Base-by-base conservation (phyloP, 805 yeast species). In the Saturnispora ahearnii region DNA sequence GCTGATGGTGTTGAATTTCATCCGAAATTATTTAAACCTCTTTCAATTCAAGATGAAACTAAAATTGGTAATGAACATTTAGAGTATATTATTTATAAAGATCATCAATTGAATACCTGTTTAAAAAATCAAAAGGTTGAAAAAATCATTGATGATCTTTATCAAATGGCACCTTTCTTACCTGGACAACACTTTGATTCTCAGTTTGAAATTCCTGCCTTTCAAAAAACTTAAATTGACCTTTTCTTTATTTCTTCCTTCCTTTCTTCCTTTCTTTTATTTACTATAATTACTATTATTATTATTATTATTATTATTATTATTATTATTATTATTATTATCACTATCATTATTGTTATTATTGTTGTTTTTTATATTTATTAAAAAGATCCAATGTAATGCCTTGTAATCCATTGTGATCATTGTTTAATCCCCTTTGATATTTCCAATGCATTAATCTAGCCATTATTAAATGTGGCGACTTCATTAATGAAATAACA, bases 1-100 rank as follows among this genome's bases (percentile, higher is more conserved):
- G 96, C 84, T 56, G 84, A 82, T 45, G 95, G 91, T 12, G 82
- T 77, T 1, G 89, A 82, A 56, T 89, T 86, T 65, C 80, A 78
- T 56, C 96, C 97, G 22, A 81, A 81, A 60, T 67, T 88, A 41
- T 91, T 91, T 68, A 78, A 74, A 60, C 73, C 66, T 12, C 68
- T 74, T 5, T 54, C 71, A 11, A 65, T 66, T 26, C 62, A 63
- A 21, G 67, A 69, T 40, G 52, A 62, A 7, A 56, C 53, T 5
- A 53, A 53, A 26, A 49, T 54, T 28, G 67, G 64, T 29, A 63
- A 64, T 37, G 71, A 74, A 44, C 75, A 73, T 50, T 65, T 88
- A 52, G 90, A 87, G 63, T 88, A 69, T 61, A 64, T 78, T 33
- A 70, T 87, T 37, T 84, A 82, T 65, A 85, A 80, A 66, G 68